phyloP scores from a whole-genome alignment of 2,329 filamentous ascomycete genomes.

The Fusarium nurragi region DNA sequence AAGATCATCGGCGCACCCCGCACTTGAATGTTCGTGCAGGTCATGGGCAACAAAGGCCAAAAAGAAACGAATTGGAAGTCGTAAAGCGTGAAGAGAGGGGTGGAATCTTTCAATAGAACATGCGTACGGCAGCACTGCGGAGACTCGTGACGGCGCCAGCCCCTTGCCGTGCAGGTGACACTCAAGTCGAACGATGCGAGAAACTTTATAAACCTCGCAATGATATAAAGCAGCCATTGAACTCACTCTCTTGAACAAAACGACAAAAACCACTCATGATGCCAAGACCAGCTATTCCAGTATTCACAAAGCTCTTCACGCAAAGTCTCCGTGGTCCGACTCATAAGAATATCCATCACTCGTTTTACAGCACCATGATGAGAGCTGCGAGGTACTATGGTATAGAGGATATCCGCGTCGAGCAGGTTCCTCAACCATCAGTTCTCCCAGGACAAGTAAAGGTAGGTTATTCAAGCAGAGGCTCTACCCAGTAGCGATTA shows the following conservation, averaged over 20 bases:
- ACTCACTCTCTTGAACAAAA: background rate
- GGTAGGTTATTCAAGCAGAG: background rate
- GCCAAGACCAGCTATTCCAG: background rate
- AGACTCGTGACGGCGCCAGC: background rate
- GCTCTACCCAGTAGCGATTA: rapidly evolving
- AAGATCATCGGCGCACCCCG: constrained; percentile 26
- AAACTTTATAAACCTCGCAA: background rate
- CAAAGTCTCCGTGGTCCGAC: background rate
- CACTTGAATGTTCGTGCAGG: background rate
- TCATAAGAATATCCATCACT: background rate
- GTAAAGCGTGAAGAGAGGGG: background rate
- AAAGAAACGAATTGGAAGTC: background rate
- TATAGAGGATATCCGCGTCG: constrained; percentile 63
- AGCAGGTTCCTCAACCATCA: constrained; percentile 58
- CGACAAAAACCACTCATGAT: background rate
- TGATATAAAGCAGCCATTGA: constrained; percentile 24
- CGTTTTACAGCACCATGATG: constrained; percentile 57
- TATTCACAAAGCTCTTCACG: background rate
- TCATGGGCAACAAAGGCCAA: background rate
- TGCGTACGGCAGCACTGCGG: constrained; percentile 11
- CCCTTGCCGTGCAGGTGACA: constrained; percentile 10
- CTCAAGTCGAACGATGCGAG: constrained; percentile 17
- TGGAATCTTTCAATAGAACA: background rate
- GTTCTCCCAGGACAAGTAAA: constrained; percentile 62
- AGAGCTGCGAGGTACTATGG: constrained; percentile 65